Conservation (phyloP, 2,329 filamentous ascomycete species). For the Scedosporium boydii region DNA sequence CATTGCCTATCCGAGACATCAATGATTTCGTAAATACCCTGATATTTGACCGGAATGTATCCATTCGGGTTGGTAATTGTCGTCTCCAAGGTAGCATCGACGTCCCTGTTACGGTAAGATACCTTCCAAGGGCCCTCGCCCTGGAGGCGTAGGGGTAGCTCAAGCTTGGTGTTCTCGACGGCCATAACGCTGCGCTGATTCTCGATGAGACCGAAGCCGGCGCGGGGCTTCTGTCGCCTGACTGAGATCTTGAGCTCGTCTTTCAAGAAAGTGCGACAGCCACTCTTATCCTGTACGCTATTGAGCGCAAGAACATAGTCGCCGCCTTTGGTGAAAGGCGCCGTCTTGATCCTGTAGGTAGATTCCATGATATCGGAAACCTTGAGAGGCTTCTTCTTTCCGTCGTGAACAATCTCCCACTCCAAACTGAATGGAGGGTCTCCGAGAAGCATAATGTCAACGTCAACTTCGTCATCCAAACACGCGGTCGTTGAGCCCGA, state of each 20-base stretch:
- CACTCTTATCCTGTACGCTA: conserved; percentile 75
- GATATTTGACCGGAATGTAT: conserved; percentile 51
- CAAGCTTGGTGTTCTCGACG: conserved; percentile 64
- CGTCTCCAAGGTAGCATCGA: conserved; percentile 16
- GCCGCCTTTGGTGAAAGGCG: conserved; percentile 66
- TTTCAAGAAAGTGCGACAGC: conserved; percentile 78
- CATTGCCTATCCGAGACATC: conserved; percentile 73
- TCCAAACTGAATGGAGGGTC: conserved; percentile 83
- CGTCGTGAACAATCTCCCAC: conserved; percentile 86
- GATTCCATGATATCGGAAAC: conserved; percentile 53
- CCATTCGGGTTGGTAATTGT: conserved; percentile 55
- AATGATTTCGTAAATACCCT: conserved; percentile 72
- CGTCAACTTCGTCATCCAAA: conserved; percentile 68
- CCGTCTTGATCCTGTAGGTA: conserved; percentile 64
- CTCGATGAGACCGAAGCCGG: conserved; percentile 76
- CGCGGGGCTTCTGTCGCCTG: conserved; percentile 78
- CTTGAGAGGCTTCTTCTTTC: conserved; percentile 65
- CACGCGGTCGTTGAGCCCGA: conserved; percentile 57
- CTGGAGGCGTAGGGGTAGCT: conserved; percentile 73
- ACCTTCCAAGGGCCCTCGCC: conserved; percentile 81
- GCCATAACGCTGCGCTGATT: conserved; percentile 66
- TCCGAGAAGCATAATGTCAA: conserved; percentile 67
- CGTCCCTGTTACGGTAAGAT: conserved; percentile 56
- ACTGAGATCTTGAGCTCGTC: conserved; percentile 81
- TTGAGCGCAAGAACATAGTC: conserved; percentile 83